Base-by-base conservation (phyloP, 2,329 filamentous ascomycete species). In the Arachnomyces sp. region DNA sequence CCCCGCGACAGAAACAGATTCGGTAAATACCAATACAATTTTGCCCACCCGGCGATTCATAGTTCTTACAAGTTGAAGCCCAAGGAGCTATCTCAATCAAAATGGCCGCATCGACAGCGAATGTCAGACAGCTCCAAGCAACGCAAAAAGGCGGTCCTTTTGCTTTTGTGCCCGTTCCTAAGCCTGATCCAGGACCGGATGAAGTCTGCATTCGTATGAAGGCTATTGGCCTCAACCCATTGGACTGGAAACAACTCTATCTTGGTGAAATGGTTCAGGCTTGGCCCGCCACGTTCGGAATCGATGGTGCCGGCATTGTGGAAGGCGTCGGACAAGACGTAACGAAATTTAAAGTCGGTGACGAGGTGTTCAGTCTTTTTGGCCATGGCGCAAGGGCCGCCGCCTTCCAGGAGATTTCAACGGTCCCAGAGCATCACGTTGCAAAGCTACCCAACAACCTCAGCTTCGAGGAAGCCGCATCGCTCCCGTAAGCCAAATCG, bases 271-370 rank as follows among this genome's bases (percentile, higher is more conserved):
- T 51, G 33, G 46, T 60, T 28, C 39, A 46, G 15, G 30, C 42
- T 2, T 64, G 59, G 57, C 62, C 62, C 6, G 43, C 52, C 11
- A 51, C 63, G 9, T 52, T 63, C 4, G 62, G 62, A 9, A 45
- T 61, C 11, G 62, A 65, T 14, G 51, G 52, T 0, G 56, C 62
- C 7, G 62, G 62, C 3, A 40, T 57, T 2, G 47, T 65, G 28
- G 62, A 63, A 37, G 48, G 48, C 3, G 51, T 62, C 8, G 62
- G 62, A 5, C 36, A 45, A 2, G 45, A 47, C 12, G 57, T 64
- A 13, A 51, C 49, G 7, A 38, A 37, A 6, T 53, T 57, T 44
- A 51, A 56, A 38, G 44, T 50, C 8, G 59, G 59, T 6, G 58
- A 62, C 31, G 52, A 55, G 34, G 59, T 62, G 18, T 43, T 59